Conservation (phyloP, 164 flowering plant species). For the Macadamia integrifolia region DNA sequence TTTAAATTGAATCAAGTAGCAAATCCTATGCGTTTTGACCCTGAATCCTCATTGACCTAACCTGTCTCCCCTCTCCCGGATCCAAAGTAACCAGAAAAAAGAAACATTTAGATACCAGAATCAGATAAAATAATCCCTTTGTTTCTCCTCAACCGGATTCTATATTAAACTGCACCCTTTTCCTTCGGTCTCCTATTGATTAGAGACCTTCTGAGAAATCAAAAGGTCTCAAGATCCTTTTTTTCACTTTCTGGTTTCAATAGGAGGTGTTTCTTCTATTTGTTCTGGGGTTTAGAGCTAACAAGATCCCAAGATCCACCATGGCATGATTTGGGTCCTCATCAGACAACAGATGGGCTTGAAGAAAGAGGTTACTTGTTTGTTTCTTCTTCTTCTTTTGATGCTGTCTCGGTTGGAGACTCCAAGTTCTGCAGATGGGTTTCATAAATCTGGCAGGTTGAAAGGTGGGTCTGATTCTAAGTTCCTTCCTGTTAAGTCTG, state of each 20-base stretch:
- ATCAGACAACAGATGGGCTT: constrained; percentile 22
- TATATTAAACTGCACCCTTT: constrained; percentile 2
- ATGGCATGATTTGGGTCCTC: constrained; percentile 26
- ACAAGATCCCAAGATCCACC: constrained; percentile 3
- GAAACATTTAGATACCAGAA: constrained; percentile 5
- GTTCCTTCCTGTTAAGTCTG: constrained; percentile 10
- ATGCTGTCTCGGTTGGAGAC: constrained; percentile 21
- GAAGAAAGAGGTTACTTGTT: constrained; percentile 20
- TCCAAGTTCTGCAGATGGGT: constrained; percentile 20
- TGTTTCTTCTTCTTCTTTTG: constrained; percentile 32
- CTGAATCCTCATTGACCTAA: constrained; percentile 31
- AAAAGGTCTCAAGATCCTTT: too few relatives aligned
- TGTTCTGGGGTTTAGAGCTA: constrained; percentile 9
- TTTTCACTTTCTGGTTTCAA: too few relatives aligned
- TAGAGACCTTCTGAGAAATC: not conserved
- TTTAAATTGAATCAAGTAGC: constrained; percentile 31
- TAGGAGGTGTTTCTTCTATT: not conserved
- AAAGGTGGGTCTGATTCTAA: constrained; percentile 14
- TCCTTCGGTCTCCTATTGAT: constrained; percentile 2
- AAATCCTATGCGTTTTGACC: constrained; percentile 48
- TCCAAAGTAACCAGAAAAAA: constrained; percentile 22
- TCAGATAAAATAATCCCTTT: constrained; percentile 2
- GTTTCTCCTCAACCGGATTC: not conserved
- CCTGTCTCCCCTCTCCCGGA: constrained; percentile 21
- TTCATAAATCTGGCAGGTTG: constrained; percentile 15